Conservation (phyloP, 371 early-diverging fungal genomes). For the Saksenaea oblongispora region DNA sequence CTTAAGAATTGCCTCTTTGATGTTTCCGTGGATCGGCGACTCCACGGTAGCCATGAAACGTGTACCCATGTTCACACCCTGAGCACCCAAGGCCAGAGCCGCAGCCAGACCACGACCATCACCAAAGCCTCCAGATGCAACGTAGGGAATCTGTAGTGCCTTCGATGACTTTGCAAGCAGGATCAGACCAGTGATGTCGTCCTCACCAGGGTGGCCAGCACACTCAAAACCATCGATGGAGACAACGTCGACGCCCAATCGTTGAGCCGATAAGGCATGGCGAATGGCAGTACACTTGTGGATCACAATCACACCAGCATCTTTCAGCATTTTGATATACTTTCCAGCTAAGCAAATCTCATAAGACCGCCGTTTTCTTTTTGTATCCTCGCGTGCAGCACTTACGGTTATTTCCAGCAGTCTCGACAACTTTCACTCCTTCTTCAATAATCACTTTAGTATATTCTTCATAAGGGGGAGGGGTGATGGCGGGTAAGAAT, state of each 20-base stretch:
- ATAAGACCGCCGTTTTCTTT: neutral
- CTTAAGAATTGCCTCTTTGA: slow-evolving; percentile 75
- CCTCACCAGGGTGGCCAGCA: slow-evolving; percentile 87
- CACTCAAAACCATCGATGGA: slow-evolving; percentile 84
- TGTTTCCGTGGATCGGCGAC: slow-evolving; percentile 69
- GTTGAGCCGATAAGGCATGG: slow-evolving; percentile 70
- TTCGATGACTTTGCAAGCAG: slow-evolving; percentile 75
- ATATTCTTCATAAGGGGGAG: slow-evolving; percentile 81
- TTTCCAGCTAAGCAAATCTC: slow-evolving; percentile 49
- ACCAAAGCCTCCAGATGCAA: slow-evolving; percentile 84
- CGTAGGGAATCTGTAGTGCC: slow-evolving; percentile 62
- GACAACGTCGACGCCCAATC: slow-evolving; percentile 62
- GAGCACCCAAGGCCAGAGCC: slow-evolving; percentile 73
- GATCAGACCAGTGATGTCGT: slow-evolving; percentile 74
- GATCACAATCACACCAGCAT: slow-evolving; percentile 70
- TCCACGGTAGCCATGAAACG: slow-evolving; percentile 84
- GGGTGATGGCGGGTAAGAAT: slow-evolving; percentile 63
- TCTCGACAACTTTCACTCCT: slow-evolving; percentile 82
- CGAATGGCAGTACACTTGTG: slow-evolving; percentile 82
- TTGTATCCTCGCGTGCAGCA: slow-evolving; percentile 7
- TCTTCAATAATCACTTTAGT: slow-evolving; percentile 73
- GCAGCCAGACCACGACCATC: slow-evolving; percentile 74
- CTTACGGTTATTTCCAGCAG: slow-evolving; percentile 68
- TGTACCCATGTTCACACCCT: slow-evolving; percentile 78
- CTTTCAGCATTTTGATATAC: slow-evolving; percentile 76